Base-by-base conservation (phyloP, 2,329 filamentous ascomycete genomes). In the Pyrenophora teres region DNA sequence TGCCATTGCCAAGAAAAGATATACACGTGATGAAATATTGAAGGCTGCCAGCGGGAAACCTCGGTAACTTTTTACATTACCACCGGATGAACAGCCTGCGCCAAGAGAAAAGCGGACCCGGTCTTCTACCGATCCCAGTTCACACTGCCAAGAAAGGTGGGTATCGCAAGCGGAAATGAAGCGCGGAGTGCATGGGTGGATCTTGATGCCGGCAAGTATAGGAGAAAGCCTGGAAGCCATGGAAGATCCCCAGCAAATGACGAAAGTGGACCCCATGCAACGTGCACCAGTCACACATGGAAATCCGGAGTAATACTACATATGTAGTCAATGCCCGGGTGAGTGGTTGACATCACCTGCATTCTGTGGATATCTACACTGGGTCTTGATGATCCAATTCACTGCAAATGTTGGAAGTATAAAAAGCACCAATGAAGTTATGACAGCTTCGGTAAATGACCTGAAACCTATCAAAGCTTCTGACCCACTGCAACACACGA, bases 141-240 rank as follows among this genome's bases (percentile, higher is more conserved):
- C 35, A 12, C 30, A 39, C 33, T 15, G 44, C 49, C 49, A 48
- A 51, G 48, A 40, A 12, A 25, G 46, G 33, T 49, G 46, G 46
- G 36, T 44, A 43, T 47, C 31, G 31, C 40, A 18, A 16, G 39
- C 39, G 44, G 23, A 52, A 18, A 27, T 43, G 44, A 48, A 13
- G 44, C 33, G 38, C 41, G 49, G 48, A 47, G 48, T 51, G 48
- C 43, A 41, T 21, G 32, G 40, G 43, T 37, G 48, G 48, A 25
- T 47, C 43, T 36, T 12, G 23, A 47, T 35, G 48, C 45, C 37
- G 37, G 43, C 16, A 32, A 47, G 43, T 10, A 18, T 16, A 46
- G 30, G 38, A 30, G 10, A 30, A 30, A 30, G 4, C 27, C 27
- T 30, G 27, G 27, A 30, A 30, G 3, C 27, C 9, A 3, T 30